phyloP scores from a whole-genome alignment of 2,329 filamentous ascomycete species.

The Exophiala spinifera region DNA sequence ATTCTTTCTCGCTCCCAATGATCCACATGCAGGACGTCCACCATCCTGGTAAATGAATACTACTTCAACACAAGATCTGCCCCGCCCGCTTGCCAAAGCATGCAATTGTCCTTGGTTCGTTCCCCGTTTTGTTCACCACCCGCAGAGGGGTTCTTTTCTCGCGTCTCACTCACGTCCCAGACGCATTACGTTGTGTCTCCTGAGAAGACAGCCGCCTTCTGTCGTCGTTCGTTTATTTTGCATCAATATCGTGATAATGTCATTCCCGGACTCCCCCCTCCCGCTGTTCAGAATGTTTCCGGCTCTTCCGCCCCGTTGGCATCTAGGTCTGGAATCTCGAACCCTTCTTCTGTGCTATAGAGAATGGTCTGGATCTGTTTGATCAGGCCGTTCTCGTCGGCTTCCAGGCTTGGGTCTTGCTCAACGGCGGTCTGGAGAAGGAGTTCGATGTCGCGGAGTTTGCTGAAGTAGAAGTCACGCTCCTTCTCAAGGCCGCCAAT shows the following conservation, averaged over 20 bases:
- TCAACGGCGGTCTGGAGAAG: constrained; percentile 91
- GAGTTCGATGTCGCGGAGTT: constrained; percentile 93
- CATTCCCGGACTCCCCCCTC: neutral
- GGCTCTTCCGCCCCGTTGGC: constrained; percentile 57
- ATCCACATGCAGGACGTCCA: no score
- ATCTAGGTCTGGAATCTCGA: constrained; percentile 81
- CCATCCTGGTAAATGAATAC: no score
- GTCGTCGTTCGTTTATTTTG: neutral
- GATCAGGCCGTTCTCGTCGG: constrained; percentile 85
- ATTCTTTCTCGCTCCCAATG: no score
- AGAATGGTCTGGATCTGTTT: constrained; percentile 96
- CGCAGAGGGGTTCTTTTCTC: no score
- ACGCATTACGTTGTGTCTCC: no score
- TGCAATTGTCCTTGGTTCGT: no score
- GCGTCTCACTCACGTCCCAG: no score
- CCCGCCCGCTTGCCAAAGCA: no score
- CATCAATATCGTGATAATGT: neutral
- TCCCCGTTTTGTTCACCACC: no score
- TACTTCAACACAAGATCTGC: no score
- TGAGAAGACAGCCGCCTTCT: no score
- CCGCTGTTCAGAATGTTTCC: constrained; percentile 36
- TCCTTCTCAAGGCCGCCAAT: constrained; percentile 93
- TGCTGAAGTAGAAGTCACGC: constrained; percentile 98
- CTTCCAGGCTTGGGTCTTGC: constrained; percentile 86
- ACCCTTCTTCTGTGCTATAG: constrained; percentile 85